phyloP scores from a whole-genome alignment of 208 protist species.

The Trichomonas gallinae region DNA sequence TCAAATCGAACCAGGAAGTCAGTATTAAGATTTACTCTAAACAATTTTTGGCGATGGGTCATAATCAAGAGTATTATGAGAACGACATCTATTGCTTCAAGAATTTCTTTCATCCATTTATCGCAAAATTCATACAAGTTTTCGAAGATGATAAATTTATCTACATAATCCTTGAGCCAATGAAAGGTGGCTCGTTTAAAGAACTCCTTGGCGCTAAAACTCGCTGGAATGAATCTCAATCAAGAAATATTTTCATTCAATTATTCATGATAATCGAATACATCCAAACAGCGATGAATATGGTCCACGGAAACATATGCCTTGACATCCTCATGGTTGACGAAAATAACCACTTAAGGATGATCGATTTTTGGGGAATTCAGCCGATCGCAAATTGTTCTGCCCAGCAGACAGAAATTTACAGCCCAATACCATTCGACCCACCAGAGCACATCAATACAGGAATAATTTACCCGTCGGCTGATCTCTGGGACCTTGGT shows the following conservation, averaged over 20 bases:
- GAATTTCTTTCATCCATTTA: neutral
- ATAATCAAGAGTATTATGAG: neutral
- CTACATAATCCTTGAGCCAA: neutral
- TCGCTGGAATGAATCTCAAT: neutral
- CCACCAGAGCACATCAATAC: neutral
- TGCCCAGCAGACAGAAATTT: neutral
- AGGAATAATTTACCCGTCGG: neutral
- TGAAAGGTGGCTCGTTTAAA: neutral
- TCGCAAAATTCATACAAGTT: neutral
- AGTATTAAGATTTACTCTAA: neutral
- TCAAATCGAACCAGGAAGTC: neutral
- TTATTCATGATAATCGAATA: neutral
- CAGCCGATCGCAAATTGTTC: neutral
- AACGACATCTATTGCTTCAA: neutral
- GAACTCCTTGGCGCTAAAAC: neutral
- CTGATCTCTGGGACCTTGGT: neutral
- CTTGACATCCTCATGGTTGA: neutral
- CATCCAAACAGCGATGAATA: neutral
- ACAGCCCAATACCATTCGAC: neutral
- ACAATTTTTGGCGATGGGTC: neutral
- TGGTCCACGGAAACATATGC: neutral
- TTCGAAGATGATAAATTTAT: neutral
- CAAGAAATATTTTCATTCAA: neutral
- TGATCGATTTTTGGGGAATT: neutral
- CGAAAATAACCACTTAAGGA: neutral